Conservation (phyloP, 2,329 filamentous ascomycete species). For the Monilinia vaccinii-corymbosi region DNA sequence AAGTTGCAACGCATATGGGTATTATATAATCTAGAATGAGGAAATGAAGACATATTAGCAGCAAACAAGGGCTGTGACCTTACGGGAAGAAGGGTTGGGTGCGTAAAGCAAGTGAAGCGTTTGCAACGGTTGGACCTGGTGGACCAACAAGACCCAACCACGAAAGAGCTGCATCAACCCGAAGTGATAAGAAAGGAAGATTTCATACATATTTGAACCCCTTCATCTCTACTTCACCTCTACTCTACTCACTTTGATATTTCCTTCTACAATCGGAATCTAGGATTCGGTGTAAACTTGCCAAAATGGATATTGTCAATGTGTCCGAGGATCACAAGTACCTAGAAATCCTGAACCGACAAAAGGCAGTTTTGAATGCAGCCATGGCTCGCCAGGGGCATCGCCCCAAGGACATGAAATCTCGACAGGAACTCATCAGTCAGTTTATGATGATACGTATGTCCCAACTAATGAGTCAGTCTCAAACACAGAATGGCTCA, state of each 20-base stretch:
- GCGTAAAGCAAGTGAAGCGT: neutral
- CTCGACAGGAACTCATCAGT: neutral
- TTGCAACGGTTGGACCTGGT: neutral
- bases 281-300: neutral
- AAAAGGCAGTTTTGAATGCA: neutral
- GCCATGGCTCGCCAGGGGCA: constrained; percentile 5
- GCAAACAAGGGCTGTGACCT: neutral
- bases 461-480: neutral
- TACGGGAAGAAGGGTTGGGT: neutral
- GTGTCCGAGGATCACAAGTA: constrained; percentile 5
- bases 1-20: neutral
- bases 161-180: too few relatives aligned
- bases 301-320: constrained; percentile 10
- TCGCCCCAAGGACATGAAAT: neutral
- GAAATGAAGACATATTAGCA: neutral
- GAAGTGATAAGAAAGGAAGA: too few relatives aligned
- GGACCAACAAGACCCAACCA: neutral
- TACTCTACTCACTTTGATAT: neutral
- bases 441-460: neutral
- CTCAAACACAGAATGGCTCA: neutral
- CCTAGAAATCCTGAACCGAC: neutral
- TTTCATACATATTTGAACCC: too few relatives aligned
- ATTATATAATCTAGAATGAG: neutral
- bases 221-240: too few relatives aligned
- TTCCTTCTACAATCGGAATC: neutral